phyloP scores from a whole-genome alignment of 257 asterid genomes.

The Parsonsia alboflavescens region DNA sequence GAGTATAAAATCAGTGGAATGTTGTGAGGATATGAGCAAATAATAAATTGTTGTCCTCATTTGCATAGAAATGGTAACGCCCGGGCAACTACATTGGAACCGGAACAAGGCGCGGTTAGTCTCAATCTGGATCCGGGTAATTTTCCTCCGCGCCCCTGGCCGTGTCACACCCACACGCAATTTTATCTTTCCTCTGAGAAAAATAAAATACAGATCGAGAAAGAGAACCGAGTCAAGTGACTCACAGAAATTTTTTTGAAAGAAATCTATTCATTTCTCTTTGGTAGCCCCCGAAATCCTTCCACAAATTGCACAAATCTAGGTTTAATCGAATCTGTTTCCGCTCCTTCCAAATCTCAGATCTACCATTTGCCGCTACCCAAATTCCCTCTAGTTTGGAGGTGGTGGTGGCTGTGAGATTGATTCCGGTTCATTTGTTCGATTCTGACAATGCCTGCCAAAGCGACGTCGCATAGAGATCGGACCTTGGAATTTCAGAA shows the following conservation, averaged over 20 bases:
- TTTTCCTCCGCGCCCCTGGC: too few species aligned
- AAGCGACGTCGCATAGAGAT: conserved; percentile 73
- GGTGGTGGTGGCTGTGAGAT: background rate
- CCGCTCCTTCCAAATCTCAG: conserved; percentile 6
- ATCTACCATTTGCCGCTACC: background rate
- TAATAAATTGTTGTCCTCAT: too few species aligned
- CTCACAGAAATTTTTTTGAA: background rate
- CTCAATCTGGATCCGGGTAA: too few species aligned
- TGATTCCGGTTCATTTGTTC: background rate
- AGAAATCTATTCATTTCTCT: background rate
- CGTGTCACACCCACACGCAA: too few species aligned
- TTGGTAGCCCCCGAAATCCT: background rate
- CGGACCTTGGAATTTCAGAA: conserved; percentile 79
- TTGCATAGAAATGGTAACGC: too few species aligned
- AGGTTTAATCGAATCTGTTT: conserved; percentile 1
- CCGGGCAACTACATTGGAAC: too few species aligned
- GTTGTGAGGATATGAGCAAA: too few species aligned
- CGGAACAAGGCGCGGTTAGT: too few species aligned
- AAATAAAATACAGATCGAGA: background rate
- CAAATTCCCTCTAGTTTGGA: background rate
- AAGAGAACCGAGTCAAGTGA: background rate
- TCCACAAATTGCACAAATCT: background rate
- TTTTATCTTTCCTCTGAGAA: background rate
- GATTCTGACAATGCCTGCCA: conserved; percentile 47
- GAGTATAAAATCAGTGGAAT: too few species aligned